Evolutionary conservation across 768 basidiomycete species (phyloP).

Genomic region (Suillus plorans): DNA sequence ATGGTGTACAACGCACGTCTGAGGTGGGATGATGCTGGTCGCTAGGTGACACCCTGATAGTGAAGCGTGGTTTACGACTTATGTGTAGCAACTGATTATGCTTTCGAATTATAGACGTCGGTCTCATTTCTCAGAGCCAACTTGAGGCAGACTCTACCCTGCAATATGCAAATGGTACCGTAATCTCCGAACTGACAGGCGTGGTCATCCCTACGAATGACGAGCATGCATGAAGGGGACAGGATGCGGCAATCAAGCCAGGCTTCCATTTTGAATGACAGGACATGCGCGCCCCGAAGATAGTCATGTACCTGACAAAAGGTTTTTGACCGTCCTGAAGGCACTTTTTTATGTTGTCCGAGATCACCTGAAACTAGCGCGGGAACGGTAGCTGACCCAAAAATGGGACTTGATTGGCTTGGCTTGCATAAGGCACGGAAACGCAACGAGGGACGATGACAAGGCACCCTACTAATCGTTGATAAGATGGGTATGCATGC

Average conservation of each 20-base stretch:
- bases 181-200: conserved; percentile 2
- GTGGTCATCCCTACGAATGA: not conserved
- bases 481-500: not conserved
- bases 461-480: not conserved
- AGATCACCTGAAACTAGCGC: not conserved
- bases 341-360: not conserved
- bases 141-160: not conserved
- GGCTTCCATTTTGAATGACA: not conserved
- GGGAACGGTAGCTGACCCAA: not conserved
- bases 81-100: not conserved
- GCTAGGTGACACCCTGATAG: not conserved
- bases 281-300: not conserved
- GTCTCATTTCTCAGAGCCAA: not conserved
- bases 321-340: not conserved
- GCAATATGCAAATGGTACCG: not conserved
- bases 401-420: not conserved
- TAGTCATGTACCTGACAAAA: not conserved
- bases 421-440: not conserved
- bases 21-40: not conserved
- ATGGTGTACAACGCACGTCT: conserved; percentile 34
- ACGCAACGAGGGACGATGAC: not conserved
- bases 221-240: not conserved
- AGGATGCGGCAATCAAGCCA: not conserved
- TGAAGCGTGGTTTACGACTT: not conserved
- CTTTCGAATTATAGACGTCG: not conserved